These are phyloP conservation scores for Yarrowia bubula DNA, from an alignment of 805 yeast species.

Conservation along the genomic window DNA sequence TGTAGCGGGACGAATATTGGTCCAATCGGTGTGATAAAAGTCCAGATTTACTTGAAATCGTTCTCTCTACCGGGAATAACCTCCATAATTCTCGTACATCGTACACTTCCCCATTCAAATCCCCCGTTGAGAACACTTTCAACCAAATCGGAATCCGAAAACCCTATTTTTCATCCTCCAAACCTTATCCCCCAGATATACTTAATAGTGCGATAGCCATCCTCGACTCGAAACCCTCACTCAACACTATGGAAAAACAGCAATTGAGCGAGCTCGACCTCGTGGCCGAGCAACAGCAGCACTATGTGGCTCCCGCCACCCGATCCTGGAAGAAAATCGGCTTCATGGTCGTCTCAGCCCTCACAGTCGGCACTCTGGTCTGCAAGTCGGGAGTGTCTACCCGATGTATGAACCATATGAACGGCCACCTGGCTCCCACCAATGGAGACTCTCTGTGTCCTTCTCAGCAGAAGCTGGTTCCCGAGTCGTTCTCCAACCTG, in stretches of 20 bases:
- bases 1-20: not conserved
- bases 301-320: not conserved
- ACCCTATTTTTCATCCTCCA: not conserved
- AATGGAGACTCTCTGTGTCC: constrained; percentile 8
- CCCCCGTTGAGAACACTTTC: not conserved
- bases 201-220: constrained; percentile 1
- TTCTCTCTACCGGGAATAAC: too few species aligned
- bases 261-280: constrained; percentile 3
- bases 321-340: constrained; percentile 18
- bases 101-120: not conserved
- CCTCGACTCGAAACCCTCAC: not conserved
- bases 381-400: constrained; percentile 8
- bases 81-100: too few species aligned
- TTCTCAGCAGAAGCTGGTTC: not conserved
- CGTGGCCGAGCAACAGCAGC: not conserved
- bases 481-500: not conserved
- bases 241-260: constrained; percentile 3
- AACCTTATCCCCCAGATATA: not conserved
- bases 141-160: not conserved
- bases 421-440: not conserved
- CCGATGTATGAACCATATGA: not conserved
- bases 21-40: not conserved
- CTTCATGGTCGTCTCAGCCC: not conserved
- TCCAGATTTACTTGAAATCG: too few species aligned
- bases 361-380: constrained; percentile 5